A percentile compares a stretch with the other conserved stretches of the same genome.
Conservation (phyloP, 805 yeast genomes). For the Pichia nakasei region DNA sequence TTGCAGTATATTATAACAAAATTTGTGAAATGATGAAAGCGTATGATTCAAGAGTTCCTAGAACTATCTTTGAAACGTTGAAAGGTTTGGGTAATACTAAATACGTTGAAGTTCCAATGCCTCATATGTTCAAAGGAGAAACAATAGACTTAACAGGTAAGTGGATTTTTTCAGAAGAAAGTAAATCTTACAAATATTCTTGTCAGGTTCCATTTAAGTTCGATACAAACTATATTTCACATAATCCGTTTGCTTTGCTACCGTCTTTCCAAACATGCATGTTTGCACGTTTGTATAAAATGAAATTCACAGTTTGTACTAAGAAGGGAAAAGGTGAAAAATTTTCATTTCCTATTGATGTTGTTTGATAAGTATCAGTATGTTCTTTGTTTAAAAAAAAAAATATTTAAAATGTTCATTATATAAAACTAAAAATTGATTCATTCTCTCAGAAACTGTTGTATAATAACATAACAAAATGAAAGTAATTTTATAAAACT, state of each 20-base stretch:
- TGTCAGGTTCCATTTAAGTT: constrained; percentile 1
- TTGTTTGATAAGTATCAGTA: not conserved
- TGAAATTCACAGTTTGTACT: not conserved
- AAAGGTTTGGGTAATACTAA: constrained; percentile 5
- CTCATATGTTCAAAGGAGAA: constrained; percentile 3
- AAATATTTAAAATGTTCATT: too few relatives aligned
- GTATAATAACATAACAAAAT: too few relatives aligned
- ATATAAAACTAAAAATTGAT: too few relatives aligned
- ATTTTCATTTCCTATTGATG: constrained; percentile 5
- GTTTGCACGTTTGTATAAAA: constrained; percentile 6
- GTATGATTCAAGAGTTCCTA: constrained; percentile 9
- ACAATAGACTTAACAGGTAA: not conserved
- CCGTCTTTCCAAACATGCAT: constrained; percentile 11
- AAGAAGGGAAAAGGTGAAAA: not conserved
- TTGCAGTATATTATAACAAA: constrained; percentile 6
- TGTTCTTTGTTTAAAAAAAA: not conserved
- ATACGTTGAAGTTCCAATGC: not conserved
- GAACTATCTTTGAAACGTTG: not conserved
- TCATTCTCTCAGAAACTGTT: too few relatives aligned
- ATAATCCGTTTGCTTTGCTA: constrained; percentile 1
- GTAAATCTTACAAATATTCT: not conserved
- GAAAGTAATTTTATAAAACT: too few relatives aligned
- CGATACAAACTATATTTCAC: not conserved
- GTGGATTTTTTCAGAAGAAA: constrained; percentile 5
- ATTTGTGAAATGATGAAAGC: constrained; percentile 4